phyloP scores from a whole-genome alignment of 495 filamentous ascomycete genomes.

The Penicillium verhagenii region DNA sequence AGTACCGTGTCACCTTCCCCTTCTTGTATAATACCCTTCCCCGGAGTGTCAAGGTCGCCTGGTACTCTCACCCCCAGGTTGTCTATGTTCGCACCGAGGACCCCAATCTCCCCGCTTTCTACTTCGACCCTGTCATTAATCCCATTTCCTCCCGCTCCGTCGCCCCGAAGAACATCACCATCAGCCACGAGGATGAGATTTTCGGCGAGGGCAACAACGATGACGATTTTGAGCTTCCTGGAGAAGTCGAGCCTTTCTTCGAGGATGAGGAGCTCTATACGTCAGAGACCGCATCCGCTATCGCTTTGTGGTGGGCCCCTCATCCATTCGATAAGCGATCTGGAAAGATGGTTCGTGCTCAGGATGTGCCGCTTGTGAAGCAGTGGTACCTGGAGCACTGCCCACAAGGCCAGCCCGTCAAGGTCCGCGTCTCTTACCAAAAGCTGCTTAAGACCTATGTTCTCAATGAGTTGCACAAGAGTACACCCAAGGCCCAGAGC shows the following conservation, averaged over 20 bases:
- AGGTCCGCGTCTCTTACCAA: constrained; percentile 98
- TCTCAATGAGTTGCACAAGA: constrained; percentile 94
- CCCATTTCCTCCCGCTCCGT: constrained; percentile 95
- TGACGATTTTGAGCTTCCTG: constrained; percentile 86
- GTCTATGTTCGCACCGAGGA: constrained; percentile 90
- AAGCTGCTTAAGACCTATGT: constrained; percentile 97
- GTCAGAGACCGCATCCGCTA: constrained; percentile 86
- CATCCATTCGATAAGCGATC: constrained; percentile 94
- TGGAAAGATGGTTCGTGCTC: constrained; percentile 95
- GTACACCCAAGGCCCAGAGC: constrained; percentile 88
- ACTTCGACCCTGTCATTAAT: constrained; percentile 97
- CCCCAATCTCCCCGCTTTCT: constrained; percentile 88
- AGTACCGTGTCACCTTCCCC: constrained; percentile 92
- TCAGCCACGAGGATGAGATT: constrained; percentile 93
- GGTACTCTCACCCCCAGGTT: constrained; percentile 91
- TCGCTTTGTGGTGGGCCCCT: constrained; percentile 97
- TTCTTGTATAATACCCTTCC: constrained; percentile 96
- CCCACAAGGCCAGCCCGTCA: constrained; percentile 89
- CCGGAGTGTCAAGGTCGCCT: constrained; percentile 87
- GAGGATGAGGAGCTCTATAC: constrained; percentile 87
- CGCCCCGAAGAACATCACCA: constrained; percentile 87
- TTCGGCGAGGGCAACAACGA: constrained; percentile 85
- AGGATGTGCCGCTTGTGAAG: constrained; percentile 96
- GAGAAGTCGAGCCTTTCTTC: constrained; percentile 81
- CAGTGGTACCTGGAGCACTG: constrained; percentile 98